phyloP scores from a whole-genome alignment of 73 alveolate species.

The Paramecium pentaurelia region DNA sequence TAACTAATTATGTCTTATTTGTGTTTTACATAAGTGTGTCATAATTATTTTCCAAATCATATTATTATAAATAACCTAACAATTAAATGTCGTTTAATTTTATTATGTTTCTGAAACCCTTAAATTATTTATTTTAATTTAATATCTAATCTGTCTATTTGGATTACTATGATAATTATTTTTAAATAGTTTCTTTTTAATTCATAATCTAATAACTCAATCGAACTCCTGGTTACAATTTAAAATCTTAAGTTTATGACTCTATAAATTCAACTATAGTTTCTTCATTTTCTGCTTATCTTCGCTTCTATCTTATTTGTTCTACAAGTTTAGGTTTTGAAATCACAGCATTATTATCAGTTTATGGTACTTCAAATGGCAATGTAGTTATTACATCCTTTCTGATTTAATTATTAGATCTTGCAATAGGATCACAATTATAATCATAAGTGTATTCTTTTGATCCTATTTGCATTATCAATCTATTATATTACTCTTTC shows the following conservation, averaged over 20 bases:
- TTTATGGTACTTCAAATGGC: not conserved
- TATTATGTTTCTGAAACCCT: not conserved
- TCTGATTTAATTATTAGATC: not conserved
- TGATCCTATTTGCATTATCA: not conserved
- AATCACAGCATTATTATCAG: not conserved
- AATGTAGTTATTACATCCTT: not conserved
- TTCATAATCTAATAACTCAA: not conserved
- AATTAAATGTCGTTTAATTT: not conserved
- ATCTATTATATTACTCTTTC: slow-evolving; percentile 11
- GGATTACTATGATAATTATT: not conserved
- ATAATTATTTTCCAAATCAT: not conserved
- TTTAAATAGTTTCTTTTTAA: not conserved
- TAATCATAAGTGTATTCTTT: slow-evolving; percentile 31
- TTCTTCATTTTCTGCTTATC: slow-evolving; percentile 21
- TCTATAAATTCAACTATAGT: not conserved
- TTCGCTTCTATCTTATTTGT: not conserved
- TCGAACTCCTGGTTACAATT: not conserved
- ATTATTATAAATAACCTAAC: not conserved
- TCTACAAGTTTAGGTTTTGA: not conserved
- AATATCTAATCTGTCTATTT: not conserved
- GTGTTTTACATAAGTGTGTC: not conserved
- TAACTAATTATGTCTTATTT: not conserved
- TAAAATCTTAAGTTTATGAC: not conserved
- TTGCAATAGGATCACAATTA: slow-evolving; percentile 14
- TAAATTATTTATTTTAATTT: not conserved